Conservation (phyloP, 2,329 filamentous ascomycete genomes). For the Juglanconis sp. region DNA sequence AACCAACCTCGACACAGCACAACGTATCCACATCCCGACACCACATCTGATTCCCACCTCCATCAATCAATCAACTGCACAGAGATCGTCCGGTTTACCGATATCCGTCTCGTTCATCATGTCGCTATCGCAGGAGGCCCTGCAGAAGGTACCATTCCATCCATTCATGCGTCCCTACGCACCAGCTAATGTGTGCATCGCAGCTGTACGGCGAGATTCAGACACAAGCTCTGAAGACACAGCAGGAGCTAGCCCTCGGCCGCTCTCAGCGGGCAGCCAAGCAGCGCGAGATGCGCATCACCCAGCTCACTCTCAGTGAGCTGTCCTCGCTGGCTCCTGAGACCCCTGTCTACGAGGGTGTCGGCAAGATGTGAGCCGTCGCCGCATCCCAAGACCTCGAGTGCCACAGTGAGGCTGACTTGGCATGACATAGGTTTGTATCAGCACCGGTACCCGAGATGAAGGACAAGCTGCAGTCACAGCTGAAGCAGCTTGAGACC, state of each 20-base stretch:
- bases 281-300: conserved; percentile 82
- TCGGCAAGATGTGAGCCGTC: conserved; percentile 83
- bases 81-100: background rate
- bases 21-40: background rate
- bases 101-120: conserved; percentile 37
- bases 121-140: conserved; percentile 90
- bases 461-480: conserved; percentile 70
- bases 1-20: background rate
- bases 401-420: background rate
- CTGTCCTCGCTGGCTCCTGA: conserved; percentile 70
- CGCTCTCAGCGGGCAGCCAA: conserved; percentile 81
- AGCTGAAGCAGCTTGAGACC: conserved; percentile 70
- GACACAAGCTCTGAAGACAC: conserved; percentile 78
- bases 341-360: conserved; percentile 86
- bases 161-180: background rate
- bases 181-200: background rate
- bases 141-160: conserved; percentile 71
- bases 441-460: conserved; percentile 70
- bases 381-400: background rate
- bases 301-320: conserved; percentile 83
- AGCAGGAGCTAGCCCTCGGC: conserved; percentile 87
- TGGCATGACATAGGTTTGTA: conserved; percentile 68
- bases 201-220: conserved; percentile 93
- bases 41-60: background rate
- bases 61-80: background rate